Evolutionary conservation across 441 rosid species (phyloP).

Genomic region (Euphorbia schlechtendalii): DNA sequence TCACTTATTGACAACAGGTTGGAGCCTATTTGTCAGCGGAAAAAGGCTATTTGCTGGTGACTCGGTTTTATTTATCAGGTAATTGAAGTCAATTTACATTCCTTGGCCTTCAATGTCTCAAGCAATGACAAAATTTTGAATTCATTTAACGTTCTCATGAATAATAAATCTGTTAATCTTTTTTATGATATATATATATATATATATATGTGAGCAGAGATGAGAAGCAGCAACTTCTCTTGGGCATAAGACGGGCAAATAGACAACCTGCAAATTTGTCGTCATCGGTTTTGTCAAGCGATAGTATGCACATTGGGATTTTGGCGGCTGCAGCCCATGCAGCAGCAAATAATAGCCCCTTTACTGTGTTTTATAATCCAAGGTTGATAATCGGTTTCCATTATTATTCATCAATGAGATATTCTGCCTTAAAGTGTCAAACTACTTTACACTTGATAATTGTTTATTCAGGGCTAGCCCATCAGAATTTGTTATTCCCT

Average conservation of each 20-base stretch:
- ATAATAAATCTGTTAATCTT: slow-evolving; percentile 10
- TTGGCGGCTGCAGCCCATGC: slow-evolving; percentile 99
- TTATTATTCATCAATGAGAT: background rate
- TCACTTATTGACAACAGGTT: slow-evolving; percentile 92
- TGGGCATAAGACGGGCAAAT: slow-evolving; percentile 87
- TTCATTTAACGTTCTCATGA: slow-evolving; percentile 4
- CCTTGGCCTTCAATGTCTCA: slow-evolving; percentile 8
- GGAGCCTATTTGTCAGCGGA: slow-evolving; percentile 93
- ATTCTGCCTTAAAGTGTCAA: background rate
- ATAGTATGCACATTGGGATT: slow-evolving; percentile 96
- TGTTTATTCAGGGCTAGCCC: slow-evolving; percentile 62
- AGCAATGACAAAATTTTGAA: background rate
- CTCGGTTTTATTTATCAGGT: slow-evolving; percentile 92
- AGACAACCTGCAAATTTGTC: slow-evolving; percentile 84
- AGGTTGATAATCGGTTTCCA: slow-evolving; percentile 32
- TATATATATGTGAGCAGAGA: slow-evolving; percentile 60
- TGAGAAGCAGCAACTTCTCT: slow-evolving; percentile 78
- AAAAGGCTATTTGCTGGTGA: slow-evolving; percentile 93
- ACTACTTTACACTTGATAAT: slow-evolving; percentile 11
- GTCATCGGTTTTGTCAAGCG: slow-evolving; percentile 91
- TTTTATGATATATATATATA: slow-evolving; percentile 8
- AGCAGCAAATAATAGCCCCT: slow-evolving; percentile 88
- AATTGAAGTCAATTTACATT: slow-evolving; percentile 19
- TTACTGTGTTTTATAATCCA: slow-evolving; percentile 85
- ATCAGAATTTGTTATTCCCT: slow-evolving; percentile 89